phyloP scores from a whole-genome alignment of 2,329 filamentous ascomycete species.

The Hyphodiscus sp. region DNA sequence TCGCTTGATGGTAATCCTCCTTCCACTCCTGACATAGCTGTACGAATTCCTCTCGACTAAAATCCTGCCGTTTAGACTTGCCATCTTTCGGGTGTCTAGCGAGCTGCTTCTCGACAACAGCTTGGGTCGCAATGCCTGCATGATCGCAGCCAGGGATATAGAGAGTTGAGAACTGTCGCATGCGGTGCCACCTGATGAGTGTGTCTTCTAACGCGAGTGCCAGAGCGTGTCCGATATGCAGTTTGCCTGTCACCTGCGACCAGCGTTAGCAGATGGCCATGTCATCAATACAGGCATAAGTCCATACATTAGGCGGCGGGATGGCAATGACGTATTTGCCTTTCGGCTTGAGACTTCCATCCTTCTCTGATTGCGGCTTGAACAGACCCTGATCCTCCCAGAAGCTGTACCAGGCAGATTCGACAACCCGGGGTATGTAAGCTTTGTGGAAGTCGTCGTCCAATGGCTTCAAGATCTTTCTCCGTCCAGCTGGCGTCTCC shows the following conservation, averaged over 20 bases:
- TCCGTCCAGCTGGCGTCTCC: constrained; percentile 68
- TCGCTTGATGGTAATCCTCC: constrained; percentile 82
- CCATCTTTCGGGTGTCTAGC: constrained; percentile 78
- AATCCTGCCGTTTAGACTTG: constrained; percentile 86
- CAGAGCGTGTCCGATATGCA: constrained; percentile 89
- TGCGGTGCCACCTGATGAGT: constrained; percentile 82
- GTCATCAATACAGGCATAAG: too few species aligned
- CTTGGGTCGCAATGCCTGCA: constrained; percentile 93
- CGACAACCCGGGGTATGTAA: constrained; percentile 86
- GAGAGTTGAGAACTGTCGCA: constrained; percentile 81
- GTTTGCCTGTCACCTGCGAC: constrained; percentile 84
- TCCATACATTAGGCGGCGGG: constrained; percentile 91
- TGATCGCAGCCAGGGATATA: constrained; percentile 93
- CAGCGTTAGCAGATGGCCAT: too few species aligned
- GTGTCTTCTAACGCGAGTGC: constrained; percentile 83
- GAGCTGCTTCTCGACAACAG: constrained; percentile 97
- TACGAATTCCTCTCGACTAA: constrained; percentile 76
- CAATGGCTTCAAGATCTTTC: constrained; percentile 71
- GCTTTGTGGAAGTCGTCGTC: constrained; percentile 79
- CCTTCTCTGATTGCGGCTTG: constrained; percentile 70
- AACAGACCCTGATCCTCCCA: constrained; percentile 97
- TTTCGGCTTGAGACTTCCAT: constrained; percentile 72
- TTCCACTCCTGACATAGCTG: constrained; percentile 92
- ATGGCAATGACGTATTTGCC: constrained; percentile 89
- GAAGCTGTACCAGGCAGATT: constrained; percentile 90